Percentiles rank a stretch among this genome's conserved stretches.
phyloP scores from a whole-genome alignment of 2,329 filamentous ascomycete species.

The Ilyonectria sp. region DNA sequence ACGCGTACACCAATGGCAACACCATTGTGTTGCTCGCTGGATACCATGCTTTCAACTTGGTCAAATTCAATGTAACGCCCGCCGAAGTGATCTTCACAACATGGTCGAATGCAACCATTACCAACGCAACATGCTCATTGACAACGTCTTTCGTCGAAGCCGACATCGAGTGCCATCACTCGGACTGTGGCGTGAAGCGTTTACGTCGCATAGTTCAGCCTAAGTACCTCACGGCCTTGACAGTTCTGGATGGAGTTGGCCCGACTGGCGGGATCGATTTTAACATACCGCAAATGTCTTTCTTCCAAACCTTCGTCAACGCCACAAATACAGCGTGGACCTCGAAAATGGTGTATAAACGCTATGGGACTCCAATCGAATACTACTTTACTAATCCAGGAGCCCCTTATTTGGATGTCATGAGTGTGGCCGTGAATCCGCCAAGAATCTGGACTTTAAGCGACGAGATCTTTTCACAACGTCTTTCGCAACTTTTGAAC shows the following conservation, averaged over 20 bases:
- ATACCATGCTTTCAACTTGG: no score
- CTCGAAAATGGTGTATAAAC: background rate
- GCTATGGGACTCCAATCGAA: background rate
- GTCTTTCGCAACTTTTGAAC: constrained; percentile 18
- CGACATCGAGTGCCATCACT: background rate
- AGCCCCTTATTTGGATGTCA: background rate
- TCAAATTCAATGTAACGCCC: background rate
- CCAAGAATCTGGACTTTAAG: background rate
- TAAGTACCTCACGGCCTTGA: background rate
- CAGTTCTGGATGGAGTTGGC: constrained; percentile 4
- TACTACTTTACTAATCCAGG: constrained; percentile 3
- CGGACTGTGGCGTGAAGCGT: background rate
- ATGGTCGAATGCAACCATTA: background rate
- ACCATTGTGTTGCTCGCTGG: no score
- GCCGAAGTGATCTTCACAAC: background rate
- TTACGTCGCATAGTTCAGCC: background rate
- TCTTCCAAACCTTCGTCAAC: background rate
- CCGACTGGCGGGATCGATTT: background rate
- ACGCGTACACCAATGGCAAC: no score
- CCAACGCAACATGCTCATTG: constrained; percentile 12
- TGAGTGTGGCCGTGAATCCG: background rate
- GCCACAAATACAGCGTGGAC: background rate
- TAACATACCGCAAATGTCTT: background rate
- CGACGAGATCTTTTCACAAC: constrained; percentile 1
- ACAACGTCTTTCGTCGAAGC: background rate